Base-by-base conservation (phyloP, 345 rosid genomes). In the Aquilaria sinensis region DNA sequence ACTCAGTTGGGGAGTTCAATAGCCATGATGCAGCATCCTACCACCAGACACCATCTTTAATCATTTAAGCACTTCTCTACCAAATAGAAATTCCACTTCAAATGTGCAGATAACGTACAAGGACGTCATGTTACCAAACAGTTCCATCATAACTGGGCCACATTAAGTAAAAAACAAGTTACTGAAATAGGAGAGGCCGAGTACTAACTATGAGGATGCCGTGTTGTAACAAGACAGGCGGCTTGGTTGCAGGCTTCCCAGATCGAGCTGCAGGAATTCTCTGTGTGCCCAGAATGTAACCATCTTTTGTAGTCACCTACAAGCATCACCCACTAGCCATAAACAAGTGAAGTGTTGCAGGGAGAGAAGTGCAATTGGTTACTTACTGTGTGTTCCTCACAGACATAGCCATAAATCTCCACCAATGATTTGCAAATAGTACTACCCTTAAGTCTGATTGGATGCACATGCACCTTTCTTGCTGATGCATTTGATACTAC, bases 251-350 rank as follows among this genome's bases (percentile, higher is more conserved):
- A 23, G 65, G 51, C 43, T 54, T 58, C 2, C 72, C 80, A 4
- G 74, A 76, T 46, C 32, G 49, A 16, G 78, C 77, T 2, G 10
- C 41, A 9, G 81, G 77, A 57, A 83, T 80, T 53, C 82, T 78
- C 70, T 75, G 88, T 62, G 80, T n/a, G 67, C 80, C 75, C 43
- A 83, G 80, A 48, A 78, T 67, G 37, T 63, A 78, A n/a, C 88
- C 85, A 64, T 81, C 83, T 63, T 62, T 23, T 10, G 85, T 80
- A 4, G 77, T 76, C 14, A 83, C 83, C 85, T 80, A 67, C 52
- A 73, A 68, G 41, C n/a, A 12, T 66, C 31, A 31, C 12, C 65
- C 63, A 47, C 4, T 12, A 11, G n/a, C 14, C 53, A 47, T 3
- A 60, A 41, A 47, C 10, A 14, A 5, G 53, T 3, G n/a, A 7